phyloP scores from a whole-genome alignment of 2,329 filamentous ascomycete genomes.

The Epichloe coenophiala region DNA sequence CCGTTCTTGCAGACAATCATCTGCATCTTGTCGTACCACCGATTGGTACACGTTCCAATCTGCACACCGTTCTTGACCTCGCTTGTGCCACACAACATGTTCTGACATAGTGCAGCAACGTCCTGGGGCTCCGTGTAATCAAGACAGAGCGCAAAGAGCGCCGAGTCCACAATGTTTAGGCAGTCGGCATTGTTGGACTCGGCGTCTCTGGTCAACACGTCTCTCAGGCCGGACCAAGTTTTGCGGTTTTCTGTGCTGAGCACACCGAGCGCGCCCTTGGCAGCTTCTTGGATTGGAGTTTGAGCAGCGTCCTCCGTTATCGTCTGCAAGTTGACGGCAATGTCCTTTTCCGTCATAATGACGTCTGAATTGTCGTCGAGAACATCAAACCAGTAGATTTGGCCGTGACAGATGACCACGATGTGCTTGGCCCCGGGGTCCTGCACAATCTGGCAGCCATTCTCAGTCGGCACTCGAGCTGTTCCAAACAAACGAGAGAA shows the following conservation, averaged over 20 bases:
- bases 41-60: slow-evolving; percentile 92
- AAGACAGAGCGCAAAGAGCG: slow-evolving; percentile 81
- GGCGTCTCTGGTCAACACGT: slow-evolving; percentile 73
- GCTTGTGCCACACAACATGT: slow-evolving; percentile 95
- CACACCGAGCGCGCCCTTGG: slow-evolving; percentile 88
- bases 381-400: slow-evolving; percentile 99
- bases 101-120: slow-evolving; percentile 79
- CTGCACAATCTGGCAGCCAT: slow-evolving; percentile 91
- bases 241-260: slow-evolving; percentile 94
- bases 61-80: slow-evolving; percentile 87
- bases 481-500: slow-evolving; percentile 93
- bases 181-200: slow-evolving; percentile 93
- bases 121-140: slow-evolving; percentile 81
- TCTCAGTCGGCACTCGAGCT: slow-evolving; percentile 81
- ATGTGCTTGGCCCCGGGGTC: slow-evolving; percentile 88
- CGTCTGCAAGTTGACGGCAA: slow-evolving; percentile 80
- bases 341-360: slow-evolving; percentile 94
- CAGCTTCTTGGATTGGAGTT: slow-evolving; percentile 82
- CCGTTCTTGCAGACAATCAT: slow-evolving; percentile 99
- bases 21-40: slow-evolving; percentile 98
- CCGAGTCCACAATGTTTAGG: slow-evolving; percentile 87
- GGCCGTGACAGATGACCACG: slow-evolving; percentile 83
- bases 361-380: slow-evolving; percentile 87
- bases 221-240: slow-evolving; percentile 82
- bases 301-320: slow-evolving; percentile 85